phyloP scores from a whole-genome alignment of 768 basidiomycete species.

The Lactarius indigo region DNA sequence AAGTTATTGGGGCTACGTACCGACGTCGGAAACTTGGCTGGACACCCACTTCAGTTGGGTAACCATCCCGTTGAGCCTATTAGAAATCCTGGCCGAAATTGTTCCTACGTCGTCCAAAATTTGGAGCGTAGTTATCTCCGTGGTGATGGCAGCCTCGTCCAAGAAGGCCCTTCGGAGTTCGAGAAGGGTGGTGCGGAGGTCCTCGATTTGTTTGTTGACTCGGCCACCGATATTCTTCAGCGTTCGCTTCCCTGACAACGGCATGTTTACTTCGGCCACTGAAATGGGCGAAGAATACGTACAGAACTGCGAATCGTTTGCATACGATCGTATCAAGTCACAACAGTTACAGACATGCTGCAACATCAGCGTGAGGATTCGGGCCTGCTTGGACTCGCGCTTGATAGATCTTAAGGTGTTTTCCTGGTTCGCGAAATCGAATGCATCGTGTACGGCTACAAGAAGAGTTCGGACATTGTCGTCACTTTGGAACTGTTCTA shows the following conservation, averaged over 20 bases:
- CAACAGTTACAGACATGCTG: not conserved
- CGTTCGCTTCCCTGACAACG: no score
- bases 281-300: no score
- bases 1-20: not conserved
- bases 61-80: not conserved
- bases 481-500: not conserved
- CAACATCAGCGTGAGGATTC: not conserved
- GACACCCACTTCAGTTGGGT: no score
- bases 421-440: not conserved
- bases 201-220: not conserved
- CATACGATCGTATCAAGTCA: no score
- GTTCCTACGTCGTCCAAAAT: not conserved
- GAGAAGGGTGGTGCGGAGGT: not conserved
- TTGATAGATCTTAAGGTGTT: not conserved
- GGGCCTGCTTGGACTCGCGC: not conserved
- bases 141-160: not conserved
- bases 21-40: no score
- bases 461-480: not conserved
- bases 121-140: not conserved
- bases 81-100: not conserved
- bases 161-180: not conserved
- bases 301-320: not conserved
- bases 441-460: not conserved
- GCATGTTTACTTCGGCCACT: no score
- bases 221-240: not conserved